Evolutionary conservation across 2,329 filamentous ascomycete species (phyloP).

Genomic region (Blastomyces parvus): DNA sequence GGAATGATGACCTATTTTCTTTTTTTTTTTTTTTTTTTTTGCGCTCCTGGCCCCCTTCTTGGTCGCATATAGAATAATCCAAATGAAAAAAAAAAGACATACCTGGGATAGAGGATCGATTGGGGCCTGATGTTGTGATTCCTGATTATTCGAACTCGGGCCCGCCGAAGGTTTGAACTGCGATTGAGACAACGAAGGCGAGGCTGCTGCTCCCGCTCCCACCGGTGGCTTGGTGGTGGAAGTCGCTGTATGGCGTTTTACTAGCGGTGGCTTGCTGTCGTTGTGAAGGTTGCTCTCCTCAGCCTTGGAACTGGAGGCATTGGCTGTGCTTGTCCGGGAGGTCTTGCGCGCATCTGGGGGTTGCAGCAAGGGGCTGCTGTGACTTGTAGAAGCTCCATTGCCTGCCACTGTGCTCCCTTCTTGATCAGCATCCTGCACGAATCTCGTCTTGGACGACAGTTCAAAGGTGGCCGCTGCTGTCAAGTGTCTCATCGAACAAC

Average conservation of each 20-base stretch:
- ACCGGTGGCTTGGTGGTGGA: neutral
- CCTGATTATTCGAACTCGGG: neutral
- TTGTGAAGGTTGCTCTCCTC: neutral
- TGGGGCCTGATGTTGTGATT: conserved; percentile 6
- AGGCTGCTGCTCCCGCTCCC: neutral
- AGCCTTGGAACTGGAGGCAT: neutral
- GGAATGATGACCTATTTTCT: neutral
- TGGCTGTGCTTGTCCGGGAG: neutral
- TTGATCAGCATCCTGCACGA: neutral
- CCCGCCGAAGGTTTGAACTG: neutral
- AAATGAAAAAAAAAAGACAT: conserved; percentile 22
- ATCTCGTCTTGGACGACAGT: neutral
- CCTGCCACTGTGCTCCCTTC: neutral
- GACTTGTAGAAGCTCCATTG: neutral
- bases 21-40: neutral
- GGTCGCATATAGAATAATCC: neutral
- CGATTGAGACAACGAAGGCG: neutral
- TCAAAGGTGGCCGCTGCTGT: neutral
- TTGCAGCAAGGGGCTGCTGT: neutral
- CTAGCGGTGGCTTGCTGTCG: conserved; percentile 1
- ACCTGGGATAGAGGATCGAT: conserved; percentile 63
- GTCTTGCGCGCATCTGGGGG: neutral
- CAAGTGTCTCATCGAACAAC: neutral
- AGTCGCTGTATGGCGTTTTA: neutral
- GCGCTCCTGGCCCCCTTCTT: neutral